Evolutionary conservation across 768 basidiomycete genomes (phyloP).

Genomic region (Tubosaeta sp.): DNA sequence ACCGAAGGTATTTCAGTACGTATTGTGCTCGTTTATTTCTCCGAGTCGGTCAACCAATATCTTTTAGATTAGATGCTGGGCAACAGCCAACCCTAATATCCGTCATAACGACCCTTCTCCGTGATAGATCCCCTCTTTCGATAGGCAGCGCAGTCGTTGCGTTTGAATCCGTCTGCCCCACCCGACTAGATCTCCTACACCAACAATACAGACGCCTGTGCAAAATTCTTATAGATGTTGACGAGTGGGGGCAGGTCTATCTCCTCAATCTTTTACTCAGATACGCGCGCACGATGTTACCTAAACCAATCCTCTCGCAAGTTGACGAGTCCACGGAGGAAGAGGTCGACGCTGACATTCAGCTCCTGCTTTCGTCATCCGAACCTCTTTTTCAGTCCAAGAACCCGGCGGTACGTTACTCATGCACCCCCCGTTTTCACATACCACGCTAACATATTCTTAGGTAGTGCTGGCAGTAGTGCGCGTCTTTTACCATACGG

Average conservation of each 20-base stretch:
- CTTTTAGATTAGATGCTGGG: constrained; percentile 61
- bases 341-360: constrained; percentile 74
- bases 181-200: constrained; percentile 83
- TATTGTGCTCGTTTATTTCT: constrained; percentile 15
- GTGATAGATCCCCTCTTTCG: constrained; percentile 80
- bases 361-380: constrained; percentile 64
- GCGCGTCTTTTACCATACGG: constrained; percentile 71
- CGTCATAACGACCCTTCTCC: constrained; percentile 59
- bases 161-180: constrained; percentile 84
- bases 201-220: constrained; percentile 84
- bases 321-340: constrained; percentile 36
- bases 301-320: constrained; percentile 45
- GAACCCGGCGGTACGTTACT: constrained; percentile 73
- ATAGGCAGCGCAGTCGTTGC: constrained; percentile 84
- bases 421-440: not conserved
- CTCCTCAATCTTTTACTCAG: constrained; percentile 72
- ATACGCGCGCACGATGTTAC: constrained; percentile 83
- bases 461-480: constrained; percentile 80
- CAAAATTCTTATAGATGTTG: constrained; percentile 79
- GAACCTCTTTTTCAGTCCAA: constrained; percentile 80
- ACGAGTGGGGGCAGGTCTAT: constrained; percentile 94
- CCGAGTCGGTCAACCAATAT: not conserved
- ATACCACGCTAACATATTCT: not conserved
- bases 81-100: constrained; percentile 70
- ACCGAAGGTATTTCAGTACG: constrained; percentile 77